Conservation (phyloP, 2,329 filamentous ascomycete genomes). For the Aspergillus brasiliensis region DNA sequence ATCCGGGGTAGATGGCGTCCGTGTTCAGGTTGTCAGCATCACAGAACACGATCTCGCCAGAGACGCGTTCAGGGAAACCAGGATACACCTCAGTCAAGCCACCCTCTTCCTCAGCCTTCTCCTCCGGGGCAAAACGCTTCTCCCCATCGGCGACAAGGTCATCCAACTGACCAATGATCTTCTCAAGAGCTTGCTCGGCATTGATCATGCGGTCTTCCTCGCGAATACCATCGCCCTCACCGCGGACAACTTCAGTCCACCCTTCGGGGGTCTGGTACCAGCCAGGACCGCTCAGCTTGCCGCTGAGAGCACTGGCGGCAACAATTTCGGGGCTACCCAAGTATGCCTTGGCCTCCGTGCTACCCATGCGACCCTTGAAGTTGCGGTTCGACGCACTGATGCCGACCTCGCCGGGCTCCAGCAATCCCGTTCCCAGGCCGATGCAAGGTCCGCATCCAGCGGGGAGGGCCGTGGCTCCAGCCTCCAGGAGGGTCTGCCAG, state of each 20-base stretch:
- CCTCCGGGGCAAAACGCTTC: slow-evolving; percentile 69
- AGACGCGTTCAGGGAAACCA: slow-evolving; percentile 81
- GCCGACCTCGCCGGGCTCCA: slow-evolving; percentile 83
- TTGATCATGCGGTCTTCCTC: slow-evolving; percentile 67
- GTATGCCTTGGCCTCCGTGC: slow-evolving; percentile 76
- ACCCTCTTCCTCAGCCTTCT: slow-evolving; percentile 19
- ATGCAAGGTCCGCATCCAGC: slow-evolving; percentile 84
- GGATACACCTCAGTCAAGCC: slow-evolving; percentile 70
- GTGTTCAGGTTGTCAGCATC: slow-evolving; percentile 89
- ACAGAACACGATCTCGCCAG: slow-evolving; percentile 85
- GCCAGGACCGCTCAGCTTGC: slow-evolving; percentile 64
- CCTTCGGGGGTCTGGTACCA: slow-evolving; percentile 73
- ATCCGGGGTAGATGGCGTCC: slow-evolving; percentile 87
- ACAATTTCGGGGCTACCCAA: slow-evolving; percentile 89
- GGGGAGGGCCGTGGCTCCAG: slow-evolving; percentile 72
- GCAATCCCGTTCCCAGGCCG: slow-evolving; percentile 75
- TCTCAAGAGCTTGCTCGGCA: slow-evolving; percentile 71
- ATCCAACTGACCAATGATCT: slow-evolving; percentile 70
- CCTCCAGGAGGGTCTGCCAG: slow-evolving; percentile 80
- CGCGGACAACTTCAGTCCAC: slow-evolving; percentile 58
- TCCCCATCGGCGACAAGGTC: slow-evolving; percentile 46
- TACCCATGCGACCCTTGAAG: slow-evolving; percentile 90
- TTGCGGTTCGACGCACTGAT: slow-evolving; percentile 85
- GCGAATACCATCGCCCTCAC: slow-evolving; percentile 67
- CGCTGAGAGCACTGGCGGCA: slow-evolving; percentile 76